These are phyloP conservation scores for Mortierella hygrophila DNA, from an alignment of 192 early-diverging fungal genomes.

Conservation along the genomic window DNA sequence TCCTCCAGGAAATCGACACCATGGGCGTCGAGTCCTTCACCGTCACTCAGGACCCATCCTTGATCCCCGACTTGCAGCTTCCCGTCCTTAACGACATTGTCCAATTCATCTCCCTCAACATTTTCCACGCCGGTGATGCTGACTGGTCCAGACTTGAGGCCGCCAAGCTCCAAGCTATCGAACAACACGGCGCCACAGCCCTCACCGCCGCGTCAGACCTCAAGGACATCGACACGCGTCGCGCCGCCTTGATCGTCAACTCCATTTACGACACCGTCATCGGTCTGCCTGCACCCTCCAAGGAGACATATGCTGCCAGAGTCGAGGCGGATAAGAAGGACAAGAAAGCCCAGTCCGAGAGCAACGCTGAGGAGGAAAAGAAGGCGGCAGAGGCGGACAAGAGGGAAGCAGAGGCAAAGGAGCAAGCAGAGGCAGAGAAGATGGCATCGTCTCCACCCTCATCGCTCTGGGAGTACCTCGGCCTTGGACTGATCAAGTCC, in stretches of 20 bases:
- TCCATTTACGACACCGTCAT: constrained; percentile 47
- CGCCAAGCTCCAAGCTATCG: constrained; percentile 30
- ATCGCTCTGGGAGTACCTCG: constrained; percentile 33
- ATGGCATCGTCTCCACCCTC: neutral
- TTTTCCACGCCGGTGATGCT: constrained; percentile 15
- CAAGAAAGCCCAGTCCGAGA: neutral
- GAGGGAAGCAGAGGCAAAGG: neutral
- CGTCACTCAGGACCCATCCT: neutral
- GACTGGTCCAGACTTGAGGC: constrained; percentile 45
- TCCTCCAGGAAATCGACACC: constrained; percentile 36
- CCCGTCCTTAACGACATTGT: constrained; percentile 43
- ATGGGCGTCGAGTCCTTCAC: constrained; percentile 33
- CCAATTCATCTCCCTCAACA: constrained; percentile 31
- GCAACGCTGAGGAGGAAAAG: neutral
- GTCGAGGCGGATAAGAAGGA: neutral
- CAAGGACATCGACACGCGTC: constrained; percentile 14
- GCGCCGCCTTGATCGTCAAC: constrained; percentile 24
- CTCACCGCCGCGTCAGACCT: constrained; percentile 16
- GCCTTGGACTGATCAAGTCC: constrained; percentile 46
- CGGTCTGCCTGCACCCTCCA: constrained; percentile 27
- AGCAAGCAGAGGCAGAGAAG: neutral
- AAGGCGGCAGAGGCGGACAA: neutral
- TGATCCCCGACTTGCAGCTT: constrained; percentile 7
- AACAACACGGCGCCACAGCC: constrained; percentile 29
- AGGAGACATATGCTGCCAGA: constrained; percentile 22